Percentiles rank a stretch among this genome's conserved stretches.
These are phyloP conservation scores for Sutorius eximius DNA, from an alignment of 1,284 basidiomycete genomes.

Conservation along the genomic window DNA sequence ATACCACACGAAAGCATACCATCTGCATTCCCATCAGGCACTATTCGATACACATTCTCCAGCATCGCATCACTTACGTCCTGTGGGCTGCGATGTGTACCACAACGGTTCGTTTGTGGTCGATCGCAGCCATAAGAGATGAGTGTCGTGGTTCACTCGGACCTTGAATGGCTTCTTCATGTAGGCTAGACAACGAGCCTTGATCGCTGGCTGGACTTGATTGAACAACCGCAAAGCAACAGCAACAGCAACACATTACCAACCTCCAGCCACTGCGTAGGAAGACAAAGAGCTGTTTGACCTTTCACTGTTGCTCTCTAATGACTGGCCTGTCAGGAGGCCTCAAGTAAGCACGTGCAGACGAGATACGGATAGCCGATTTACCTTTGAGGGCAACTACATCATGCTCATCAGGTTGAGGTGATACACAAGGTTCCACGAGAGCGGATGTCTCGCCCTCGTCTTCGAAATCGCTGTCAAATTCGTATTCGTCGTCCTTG, in stretches of 20 bases:
- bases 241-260: not conserved
- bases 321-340: constrained; percentile 2
- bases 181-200: not conserved
- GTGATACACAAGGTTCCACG: not conserved
- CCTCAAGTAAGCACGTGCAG: not conserved
- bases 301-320: constrained; percentile 1
- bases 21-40: constrained; percentile 16
- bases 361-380: not conserved
- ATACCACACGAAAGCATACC: constrained; percentile 34
- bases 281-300: constrained; percentile 9
- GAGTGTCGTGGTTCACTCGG: not conserved
- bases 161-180: constrained; percentile 7
- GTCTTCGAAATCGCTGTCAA: constrained; percentile 29
- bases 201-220: constrained; percentile 7
- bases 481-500: constrained; percentile 20
- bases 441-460: constrained; percentile 7
- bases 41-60: not conserved
- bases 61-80: constrained; percentile 20
- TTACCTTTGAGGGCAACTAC: constrained; percentile 9
- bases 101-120: constrained; percentile 7
- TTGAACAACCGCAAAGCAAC: constrained; percentile 9
- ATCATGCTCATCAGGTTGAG: not conserved
- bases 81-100: constrained; percentile 27
- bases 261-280: constrained; percentile 12
- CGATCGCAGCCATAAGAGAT: not conserved